A percentile compares a stretch with the other conserved stretches of the same genome.
Conservation (phyloP, 108 stramenopile species). For the Tribonema minus region DNA sequence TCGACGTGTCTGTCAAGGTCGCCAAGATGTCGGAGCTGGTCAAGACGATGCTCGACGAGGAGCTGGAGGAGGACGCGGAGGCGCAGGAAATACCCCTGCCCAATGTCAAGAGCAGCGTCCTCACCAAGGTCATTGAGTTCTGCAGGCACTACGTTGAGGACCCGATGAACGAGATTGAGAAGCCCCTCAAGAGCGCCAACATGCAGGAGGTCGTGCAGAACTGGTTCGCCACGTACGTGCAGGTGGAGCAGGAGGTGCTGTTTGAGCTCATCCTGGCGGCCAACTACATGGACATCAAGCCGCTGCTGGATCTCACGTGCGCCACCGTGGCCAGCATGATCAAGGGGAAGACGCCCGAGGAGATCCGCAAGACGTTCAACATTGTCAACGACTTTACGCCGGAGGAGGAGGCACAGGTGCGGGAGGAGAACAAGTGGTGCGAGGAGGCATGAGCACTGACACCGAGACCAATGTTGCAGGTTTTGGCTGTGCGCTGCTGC, state of each 20-base stretch:
- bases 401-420: slow-evolving; percentile 98
- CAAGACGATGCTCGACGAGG: slow-evolving; percentile 92
- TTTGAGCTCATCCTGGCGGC: slow-evolving; percentile 98
- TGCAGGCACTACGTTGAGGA: slow-evolving; percentile 82
- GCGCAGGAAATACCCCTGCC: slow-evolving; percentile 94
- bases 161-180: slow-evolving; percentile 98
- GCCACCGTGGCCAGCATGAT: slow-evolving; percentile 97
- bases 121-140: slow-evolving; percentile 95
- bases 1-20: slow-evolving; percentile 77
- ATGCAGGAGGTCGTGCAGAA: slow-evolving; percentile 98
- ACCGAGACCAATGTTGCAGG: too few species aligned
- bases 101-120: slow-evolving; percentile 88
- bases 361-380: slow-evolving; percentile 94
- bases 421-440: slow-evolving; percentile 99
- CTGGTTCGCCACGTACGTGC: slow-evolving; percentile 98
- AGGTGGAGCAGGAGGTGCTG: slow-evolving; percentile 90
- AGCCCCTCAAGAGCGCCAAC: slow-evolving; percentile 88
- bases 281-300: slow-evolving; percentile 93
- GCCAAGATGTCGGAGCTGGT: slow-evolving; percentile 97
- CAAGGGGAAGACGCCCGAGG: slow-evolving; percentile 95
- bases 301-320: slow-evolving; percentile 94
- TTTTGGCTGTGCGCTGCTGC: too few species aligned
- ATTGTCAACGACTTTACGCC: slow-evolving; percentile 98
- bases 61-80: slow-evolving; percentile 74
- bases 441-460: slow-evolving; percentile 98